Evolutionary conservation across 2,329 filamentous ascomycete genomes (phyloP).

Genomic region (Alternaria postmessia): DNA sequence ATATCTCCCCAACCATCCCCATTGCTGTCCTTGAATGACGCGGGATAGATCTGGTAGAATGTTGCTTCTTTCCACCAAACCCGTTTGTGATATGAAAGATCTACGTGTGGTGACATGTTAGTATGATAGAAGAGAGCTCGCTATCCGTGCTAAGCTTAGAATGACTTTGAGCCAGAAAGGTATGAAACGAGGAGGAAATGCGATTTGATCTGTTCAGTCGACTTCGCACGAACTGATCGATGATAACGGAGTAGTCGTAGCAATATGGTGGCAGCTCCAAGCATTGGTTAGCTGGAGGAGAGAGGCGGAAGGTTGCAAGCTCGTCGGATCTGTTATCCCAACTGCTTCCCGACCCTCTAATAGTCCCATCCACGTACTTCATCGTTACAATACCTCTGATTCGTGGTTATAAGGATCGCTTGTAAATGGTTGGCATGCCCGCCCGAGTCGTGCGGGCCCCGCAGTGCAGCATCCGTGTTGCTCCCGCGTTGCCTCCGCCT

Average conservation of each 20-base stretch:
- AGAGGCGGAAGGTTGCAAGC: neutral
- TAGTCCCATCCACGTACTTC: neutral
- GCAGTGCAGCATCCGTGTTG: slow-evolving; percentile 8
- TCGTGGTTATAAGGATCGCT: neutral
- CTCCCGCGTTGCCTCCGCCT: slow-evolving; percentile 31
- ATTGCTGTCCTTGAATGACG: slow-evolving; percentile 57
- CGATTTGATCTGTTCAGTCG: neutral
- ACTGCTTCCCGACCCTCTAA: neutral
- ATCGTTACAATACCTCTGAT: neutral
- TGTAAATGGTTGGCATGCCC: neutral
- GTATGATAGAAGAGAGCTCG: slow-evolving; percentile 21
- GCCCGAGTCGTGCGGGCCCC: neutral
- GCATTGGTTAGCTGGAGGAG: neutral
- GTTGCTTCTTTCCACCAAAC: slow-evolving; percentile 58
- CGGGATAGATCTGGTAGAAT: slow-evolving; percentile 34
- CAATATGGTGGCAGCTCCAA: neutral
- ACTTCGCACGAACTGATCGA: neutral
- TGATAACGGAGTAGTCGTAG: neutral
- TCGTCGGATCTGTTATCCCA: neutral
- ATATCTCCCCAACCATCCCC: slow-evolving; percentile 69
- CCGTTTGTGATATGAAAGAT: slow-evolving; percentile 31
- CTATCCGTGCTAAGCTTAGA: neutral
- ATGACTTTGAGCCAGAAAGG: neutral
- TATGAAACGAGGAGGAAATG: no score
- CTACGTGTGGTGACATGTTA: slow-evolving; percentile 37